Evolutionary conservation across 805 yeast genomes (phyloP), one percentile per base, ranked within the genome.

Genomic region (Cyberlindnera saturnus): DNA sequence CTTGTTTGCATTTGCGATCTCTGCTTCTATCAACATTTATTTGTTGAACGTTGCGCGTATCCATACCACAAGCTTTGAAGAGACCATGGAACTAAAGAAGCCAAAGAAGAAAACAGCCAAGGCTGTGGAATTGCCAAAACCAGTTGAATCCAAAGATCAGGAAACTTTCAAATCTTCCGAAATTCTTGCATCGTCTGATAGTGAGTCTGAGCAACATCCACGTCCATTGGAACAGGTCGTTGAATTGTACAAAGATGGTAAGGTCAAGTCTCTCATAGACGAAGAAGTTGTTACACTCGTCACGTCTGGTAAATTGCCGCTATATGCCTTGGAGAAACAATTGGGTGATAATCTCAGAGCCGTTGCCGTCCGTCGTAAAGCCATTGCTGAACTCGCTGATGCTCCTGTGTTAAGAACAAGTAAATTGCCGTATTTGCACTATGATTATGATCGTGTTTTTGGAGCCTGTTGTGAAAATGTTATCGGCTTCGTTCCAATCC

Each of bases 391-490:
- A 40, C 65, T 87, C 41, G 87, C 96, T 6, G 75, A 81, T 54
- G 88, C 95, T 16, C 89, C 96, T 43, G 81, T 86, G 15, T 71
- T 93, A 43, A 82, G 81, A 51, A 67, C 83, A 3, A 70, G 76
- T 30, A 76, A 79, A 50, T 71, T 93, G 50, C 99, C 99, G 15
- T 89, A 79, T 65, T 69, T 73, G 50, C 68, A 79, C 58, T 93
- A 91, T 61, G 96, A 93, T 62, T 93, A 89, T 62, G 95, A 89
- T 61, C 82, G 98, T 52, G 99, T 93, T 6, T 83, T 90, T 59
- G 99, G 99, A 48, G 97, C 99, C 9, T 93, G 99, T 70, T 93
- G 99, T 71, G 99, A 93, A 65, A 93, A 93, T 60, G 99, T 93
- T 45, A 85, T 93, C 63, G 99, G 99, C 28, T 93, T 74, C 62